Conservation (phyloP, 2,329 filamentous ascomycete genomes). For the Epichloe hybrida region DNA sequence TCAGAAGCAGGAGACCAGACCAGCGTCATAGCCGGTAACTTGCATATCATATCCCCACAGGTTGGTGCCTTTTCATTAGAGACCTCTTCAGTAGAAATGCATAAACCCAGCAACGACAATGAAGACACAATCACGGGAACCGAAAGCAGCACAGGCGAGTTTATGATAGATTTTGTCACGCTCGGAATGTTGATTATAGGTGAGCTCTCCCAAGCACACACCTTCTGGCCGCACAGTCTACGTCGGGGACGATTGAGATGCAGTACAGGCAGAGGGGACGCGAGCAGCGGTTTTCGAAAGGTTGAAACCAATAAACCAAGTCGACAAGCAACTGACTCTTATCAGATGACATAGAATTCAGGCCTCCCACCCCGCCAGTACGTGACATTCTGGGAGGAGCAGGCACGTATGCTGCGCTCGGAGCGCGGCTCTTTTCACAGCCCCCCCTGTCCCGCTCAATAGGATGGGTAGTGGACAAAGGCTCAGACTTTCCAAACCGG, state of each 20-base stretch:
- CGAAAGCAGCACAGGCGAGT: background rate
- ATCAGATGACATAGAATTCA: slow-evolving; percentile 82
- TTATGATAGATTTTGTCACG: slow-evolving; percentile 48
- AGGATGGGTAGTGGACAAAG: slow-evolving; percentile 84
- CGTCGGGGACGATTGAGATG: background rate
- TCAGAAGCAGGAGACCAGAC: no score
- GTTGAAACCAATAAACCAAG: background rate
- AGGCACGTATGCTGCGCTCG: slow-evolving; percentile 74
- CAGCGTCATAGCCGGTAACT: no score
- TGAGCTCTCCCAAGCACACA: slow-evolving; percentile 24
- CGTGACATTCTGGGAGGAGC: slow-evolving; percentile 77
- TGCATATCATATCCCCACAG: background rate
- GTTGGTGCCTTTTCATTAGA: background rate
- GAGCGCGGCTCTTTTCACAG: slow-evolving; percentile 83
- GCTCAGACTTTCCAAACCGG: slow-evolving; percentile 66
- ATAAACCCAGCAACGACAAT: background rate
- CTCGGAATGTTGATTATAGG: slow-evolving; percentile 64
- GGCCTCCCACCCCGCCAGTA: slow-evolving; percentile 52
- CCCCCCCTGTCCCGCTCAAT: slow-evolving; percentile 50
- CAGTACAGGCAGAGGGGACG: background rate
- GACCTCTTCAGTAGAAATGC: background rate
- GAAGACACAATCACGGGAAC: slow-evolving; percentile 1
- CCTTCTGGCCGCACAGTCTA: background rate
- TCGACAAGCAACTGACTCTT: background rate
- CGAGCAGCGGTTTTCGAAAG: background rate